Evolutionary conservation across 768 basidiomycete genomes (phyloP).

Genomic region (Sutorius australiensis): DNA sequence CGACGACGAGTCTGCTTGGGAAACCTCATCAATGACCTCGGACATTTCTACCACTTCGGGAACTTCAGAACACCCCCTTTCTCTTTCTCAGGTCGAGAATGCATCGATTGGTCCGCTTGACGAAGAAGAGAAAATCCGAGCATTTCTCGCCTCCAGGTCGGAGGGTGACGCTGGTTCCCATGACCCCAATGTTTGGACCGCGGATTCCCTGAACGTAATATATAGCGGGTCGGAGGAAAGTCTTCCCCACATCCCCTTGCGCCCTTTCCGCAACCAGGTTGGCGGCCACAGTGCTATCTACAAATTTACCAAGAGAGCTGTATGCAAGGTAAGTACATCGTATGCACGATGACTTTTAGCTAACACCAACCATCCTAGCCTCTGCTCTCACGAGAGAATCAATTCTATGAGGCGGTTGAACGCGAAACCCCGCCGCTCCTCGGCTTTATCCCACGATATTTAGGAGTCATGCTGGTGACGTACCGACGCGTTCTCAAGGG

Average conservation of each 20-base stretch:
- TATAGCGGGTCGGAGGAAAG: conserved; percentile 51
- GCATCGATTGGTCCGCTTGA: conserved; percentile 16
- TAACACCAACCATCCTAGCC: conserved; percentile 52
- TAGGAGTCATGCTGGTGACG: conserved; percentile 97
- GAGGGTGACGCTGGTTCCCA: conserved; percentile 15
- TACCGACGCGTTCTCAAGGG: conserved; percentile 74
- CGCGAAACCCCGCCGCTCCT: conserved; percentile 88
- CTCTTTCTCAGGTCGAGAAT: conserved; percentile 26
- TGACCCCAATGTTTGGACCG: conserved; percentile 22
- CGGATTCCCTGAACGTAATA: conserved; percentile 38
- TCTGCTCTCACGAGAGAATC: conserved; percentile 92
- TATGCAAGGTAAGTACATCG: conserved; percentile 81
- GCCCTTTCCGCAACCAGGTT: conserved; percentile 96
- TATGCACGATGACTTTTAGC: background rate
- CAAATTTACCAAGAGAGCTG: conserved; percentile 94
- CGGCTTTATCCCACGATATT: conserved; percentile 93
- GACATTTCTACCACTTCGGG: conserved; percentile 57
- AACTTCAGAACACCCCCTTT: conserved; percentile 31
- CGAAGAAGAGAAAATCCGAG: conserved; percentile 12
- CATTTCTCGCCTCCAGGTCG: conserved; percentile 6
- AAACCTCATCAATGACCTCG: conserved; percentile 62
- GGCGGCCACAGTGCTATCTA: conserved; percentile 97
- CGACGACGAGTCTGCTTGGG: conserved; percentile 76
- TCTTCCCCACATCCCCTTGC: conserved; percentile 85
- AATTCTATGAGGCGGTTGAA: conserved; percentile 97